Conservation (phyloP, 2,329 filamentous ascomycete genomes). For the Cadophora luteo-olivacea region DNA sequence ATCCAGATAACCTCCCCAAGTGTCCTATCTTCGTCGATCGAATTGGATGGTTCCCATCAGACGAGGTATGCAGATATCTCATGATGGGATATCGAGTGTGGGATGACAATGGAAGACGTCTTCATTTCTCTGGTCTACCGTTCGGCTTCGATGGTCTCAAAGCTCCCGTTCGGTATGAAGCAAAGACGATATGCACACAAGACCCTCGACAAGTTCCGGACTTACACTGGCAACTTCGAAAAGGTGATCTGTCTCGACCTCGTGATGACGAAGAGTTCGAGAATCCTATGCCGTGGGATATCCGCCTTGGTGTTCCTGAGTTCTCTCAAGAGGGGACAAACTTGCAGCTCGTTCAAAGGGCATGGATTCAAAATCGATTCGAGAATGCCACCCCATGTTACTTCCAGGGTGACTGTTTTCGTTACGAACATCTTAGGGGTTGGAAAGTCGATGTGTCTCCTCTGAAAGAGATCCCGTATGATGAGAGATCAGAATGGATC, state of each 20-base stretch:
- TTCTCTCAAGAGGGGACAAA: not conserved
- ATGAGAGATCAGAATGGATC: not conserved
- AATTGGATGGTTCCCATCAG: not conserved
- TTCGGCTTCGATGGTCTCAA: slow-evolving; percentile 1
- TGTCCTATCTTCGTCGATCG: slow-evolving; percentile 5
- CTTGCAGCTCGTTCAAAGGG: not conserved
- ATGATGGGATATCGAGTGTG: slow-evolving; percentile 16
- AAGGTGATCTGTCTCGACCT: slow-evolving; percentile 2
- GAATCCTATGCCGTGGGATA: slow-evolving; percentile 12
- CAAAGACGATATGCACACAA: slow-evolving; percentile 3
- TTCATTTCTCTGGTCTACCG: not conserved
- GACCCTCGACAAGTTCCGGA: not conserved
- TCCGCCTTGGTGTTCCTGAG: not conserved
- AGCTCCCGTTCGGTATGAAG: not conserved
- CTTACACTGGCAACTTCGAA: not conserved
- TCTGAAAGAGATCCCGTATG: not conserved
- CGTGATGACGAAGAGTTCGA: not conserved
- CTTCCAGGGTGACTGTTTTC: not conserved
- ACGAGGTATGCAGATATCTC: slow-evolving; percentile 3
- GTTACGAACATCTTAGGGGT: not conserved
- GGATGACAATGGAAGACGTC: not conserved
- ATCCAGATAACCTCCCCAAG: not conserved
- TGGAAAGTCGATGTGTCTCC: not conserved
- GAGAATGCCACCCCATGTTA: not conserved
- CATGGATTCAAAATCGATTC: slow-evolving; percentile 4